Conservation (phyloP, 2,329 filamentous ascomycete genomes). For the Pseudogymnoascus sp. region DNA sequence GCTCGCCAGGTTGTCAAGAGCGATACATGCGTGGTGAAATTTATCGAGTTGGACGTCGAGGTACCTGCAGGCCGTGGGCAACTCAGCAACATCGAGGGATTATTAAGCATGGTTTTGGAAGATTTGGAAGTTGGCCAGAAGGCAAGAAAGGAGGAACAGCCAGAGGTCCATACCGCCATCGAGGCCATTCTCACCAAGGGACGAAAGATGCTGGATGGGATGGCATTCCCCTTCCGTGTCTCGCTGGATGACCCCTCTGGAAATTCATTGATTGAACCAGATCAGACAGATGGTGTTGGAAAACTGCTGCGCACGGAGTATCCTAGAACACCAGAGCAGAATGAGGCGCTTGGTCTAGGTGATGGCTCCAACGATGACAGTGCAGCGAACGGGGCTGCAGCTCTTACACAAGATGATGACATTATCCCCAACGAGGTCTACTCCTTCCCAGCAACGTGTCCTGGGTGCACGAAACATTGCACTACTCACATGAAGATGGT, state of each 20-base stretch:
- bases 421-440: slow-evolving; percentile 91
- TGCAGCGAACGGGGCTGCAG: slow-evolving; percentile 34
- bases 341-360: slow-evolving; percentile 71
- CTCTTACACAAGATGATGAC: slow-evolving; percentile 51
- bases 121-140: slow-evolving; percentile 77
- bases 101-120: slow-evolving; percentile 68
- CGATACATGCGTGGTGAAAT: slow-evolving; percentile 74
- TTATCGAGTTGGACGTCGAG: slow-evolving; percentile 88
- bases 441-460: slow-evolving; percentile 83
- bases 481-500: slow-evolving; percentile 98
- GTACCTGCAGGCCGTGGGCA: slow-evolving; percentile 86
- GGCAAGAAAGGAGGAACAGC: slow-evolving; percentile 66
- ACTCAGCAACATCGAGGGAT: slow-evolving; percentile 86
- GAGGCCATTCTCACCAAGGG: slow-evolving; percentile 66
- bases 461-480: slow-evolving; percentile 78
- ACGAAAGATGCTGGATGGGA: slow-evolving; percentile 67
- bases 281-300: slow-evolving; percentile 66
- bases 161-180: slow-evolving; percentile 72
- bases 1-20: slow-evolving; percentile 86
- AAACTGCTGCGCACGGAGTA: slow-evolving; percentile 89
- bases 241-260: slow-evolving; percentile 85
- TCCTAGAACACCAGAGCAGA: slow-evolving; percentile 73
- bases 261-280: slow-evolving; percentile 93
- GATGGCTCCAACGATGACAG: slow-evolving; percentile 49
- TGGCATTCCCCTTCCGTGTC: slow-evolving; percentile 78